These are phyloP conservation scores for Podaxis sp. DNA, from an alignment of 768 basidiomycete genomes.

Conservation along the genomic window DNA sequence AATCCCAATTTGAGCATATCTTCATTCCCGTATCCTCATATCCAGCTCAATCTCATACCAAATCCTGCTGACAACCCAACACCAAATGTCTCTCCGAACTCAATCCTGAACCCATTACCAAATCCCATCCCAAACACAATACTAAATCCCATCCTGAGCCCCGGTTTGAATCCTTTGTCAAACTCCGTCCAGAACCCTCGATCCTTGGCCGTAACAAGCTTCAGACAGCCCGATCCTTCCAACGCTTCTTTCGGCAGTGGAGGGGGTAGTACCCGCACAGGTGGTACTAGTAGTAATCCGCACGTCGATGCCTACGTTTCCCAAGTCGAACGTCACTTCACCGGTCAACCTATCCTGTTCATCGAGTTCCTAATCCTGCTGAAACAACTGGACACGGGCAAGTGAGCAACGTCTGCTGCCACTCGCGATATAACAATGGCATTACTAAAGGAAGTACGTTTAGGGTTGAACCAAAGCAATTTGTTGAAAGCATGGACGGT, in stretches of 20 bases:
- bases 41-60: background rate
- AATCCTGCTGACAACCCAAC: background rate
- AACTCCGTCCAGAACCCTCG: background rate
- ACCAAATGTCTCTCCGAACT: background rate
- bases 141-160: background rate
- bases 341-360: background rate
- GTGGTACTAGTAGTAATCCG: background rate
- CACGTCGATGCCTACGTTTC: background rate
- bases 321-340: background rate
- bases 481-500: background rate
- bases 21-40: background rate
- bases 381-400: background rate
- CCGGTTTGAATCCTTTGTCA: background rate
- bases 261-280: background rate
- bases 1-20: background rate
- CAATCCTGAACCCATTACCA: background rate
- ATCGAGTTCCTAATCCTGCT: background rate
- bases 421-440: background rate
- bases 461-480: background rate
- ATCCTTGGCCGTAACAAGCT: background rate
- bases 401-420: background rate
- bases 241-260: background rate
- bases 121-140: background rate
- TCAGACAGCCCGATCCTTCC: background rate
- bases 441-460: background rate